Evolutionary conservation across 306 rosid genomes (phyloP), one percentile per base, ranked within the genome.

Genomic region (Castanea crenata): DNA sequence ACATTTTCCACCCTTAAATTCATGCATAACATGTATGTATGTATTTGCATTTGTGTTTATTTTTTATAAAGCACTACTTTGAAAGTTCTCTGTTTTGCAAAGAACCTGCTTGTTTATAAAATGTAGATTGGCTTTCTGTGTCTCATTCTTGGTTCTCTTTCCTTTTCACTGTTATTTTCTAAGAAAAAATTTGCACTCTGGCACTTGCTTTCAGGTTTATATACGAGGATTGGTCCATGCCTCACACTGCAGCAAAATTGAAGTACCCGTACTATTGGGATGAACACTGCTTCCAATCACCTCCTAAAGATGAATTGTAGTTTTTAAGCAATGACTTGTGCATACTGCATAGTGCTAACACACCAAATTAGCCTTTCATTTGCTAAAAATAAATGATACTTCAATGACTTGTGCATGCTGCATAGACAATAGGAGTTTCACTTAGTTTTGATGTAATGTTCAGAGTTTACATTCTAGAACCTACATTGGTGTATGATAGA

Each of bases 221-320:
- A 23, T 95, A 95, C 35, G 87, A 89, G 3, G 91, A 86, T 78
- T 95, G 99, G 99, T 88, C 35, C 49, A 84, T 93, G 99, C 98
- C 99, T 32, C 99, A 93, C 85, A 79, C 86, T 49, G 98, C 99
- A 52, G 94, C 98, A 25, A 93, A 80, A 77, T 65, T 91, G 76
- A 93, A 87, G 88, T 92, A 86, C 80, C 16, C 29, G 1, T 41
- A 41, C 46, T 41, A 41, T 41, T 41, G 46, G 46, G 46, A 41
- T 41, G 46, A 41, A 8, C 46, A 41, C 46, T 41, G 46, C 46
- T 41, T 41, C 46, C 46, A 41, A 41, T 41, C 46, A 41, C 46
- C 46, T 41, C 46, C 3, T 41, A 41, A 41, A 41, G 46, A 41
- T 41, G 46, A 41, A 8, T 41, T 8, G 46, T 41, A 41, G 12